Evolutionary conservation across 106 monocot genomes (phyloP).

Genomic region (Apostasia ramifera): DNA sequence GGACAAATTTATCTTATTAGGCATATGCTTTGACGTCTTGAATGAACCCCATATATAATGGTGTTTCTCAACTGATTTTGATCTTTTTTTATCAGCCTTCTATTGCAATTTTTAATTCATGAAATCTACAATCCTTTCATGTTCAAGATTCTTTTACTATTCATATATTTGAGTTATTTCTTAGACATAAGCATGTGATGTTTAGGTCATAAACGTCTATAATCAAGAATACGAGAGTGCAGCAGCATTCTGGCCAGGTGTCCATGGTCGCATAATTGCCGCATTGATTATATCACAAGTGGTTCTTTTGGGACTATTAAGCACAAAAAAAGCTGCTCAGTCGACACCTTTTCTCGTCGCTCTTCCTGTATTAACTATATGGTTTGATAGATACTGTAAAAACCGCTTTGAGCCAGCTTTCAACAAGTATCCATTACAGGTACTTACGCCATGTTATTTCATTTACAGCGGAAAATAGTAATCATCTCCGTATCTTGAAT

Average conservation of each 20-base stretch:
- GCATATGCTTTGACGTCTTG: no score
- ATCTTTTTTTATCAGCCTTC: no score
- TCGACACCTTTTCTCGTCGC: constrained; percentile 59
- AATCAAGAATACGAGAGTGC: constrained; percentile 85
- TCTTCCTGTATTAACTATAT: constrained; percentile 63
- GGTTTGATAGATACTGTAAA: constrained; percentile 57
- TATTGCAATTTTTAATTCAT: no score
- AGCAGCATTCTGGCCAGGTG: constrained; percentile 84
- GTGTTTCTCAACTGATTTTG: no score
- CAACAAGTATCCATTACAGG: constrained; percentile 56
- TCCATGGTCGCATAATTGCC: constrained; percentile 57
- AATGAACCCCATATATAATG: no score
- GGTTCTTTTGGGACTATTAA: constrained; percentile 59
- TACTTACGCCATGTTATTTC: constrained; percentile 7
- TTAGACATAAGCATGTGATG: background rate
- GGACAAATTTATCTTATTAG: no score
- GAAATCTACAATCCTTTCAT: background rate
- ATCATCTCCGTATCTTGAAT: no score
- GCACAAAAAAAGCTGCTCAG: constrained; percentile 46
- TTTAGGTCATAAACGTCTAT: constrained; percentile 84
- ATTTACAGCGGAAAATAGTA: no score
- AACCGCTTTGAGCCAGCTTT: constrained; percentile 69
- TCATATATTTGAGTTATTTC: background rate
- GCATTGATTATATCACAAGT: constrained; percentile 66
- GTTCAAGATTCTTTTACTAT: background rate